Conservation (phyloP, 2,329 filamentous ascomycete species). For the Lizonia empirigonia region DNA sequence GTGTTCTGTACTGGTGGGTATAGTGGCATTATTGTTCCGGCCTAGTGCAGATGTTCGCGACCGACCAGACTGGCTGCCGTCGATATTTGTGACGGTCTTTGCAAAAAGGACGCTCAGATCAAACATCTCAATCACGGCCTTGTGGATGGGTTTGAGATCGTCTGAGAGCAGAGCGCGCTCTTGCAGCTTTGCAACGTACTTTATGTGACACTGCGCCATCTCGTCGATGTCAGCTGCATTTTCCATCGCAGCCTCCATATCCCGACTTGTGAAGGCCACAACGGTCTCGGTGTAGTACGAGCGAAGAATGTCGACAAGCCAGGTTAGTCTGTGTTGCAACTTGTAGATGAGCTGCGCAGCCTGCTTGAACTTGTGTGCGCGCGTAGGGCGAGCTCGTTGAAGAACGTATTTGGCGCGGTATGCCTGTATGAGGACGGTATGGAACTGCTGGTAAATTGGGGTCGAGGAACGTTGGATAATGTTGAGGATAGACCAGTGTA, state of each 20-base stretch:
- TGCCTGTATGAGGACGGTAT: constrained; percentile 77
- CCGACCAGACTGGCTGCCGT: not conserved
- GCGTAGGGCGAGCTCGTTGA: constrained; percentile 54
- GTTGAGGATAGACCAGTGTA: constrained; percentile 68
- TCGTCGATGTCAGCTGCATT: constrained; percentile 75
- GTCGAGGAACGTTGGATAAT: constrained; percentile 72
- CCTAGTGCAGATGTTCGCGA: constrained; percentile 7
- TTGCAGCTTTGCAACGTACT: constrained; percentile 66
- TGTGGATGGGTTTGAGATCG: constrained; percentile 71
- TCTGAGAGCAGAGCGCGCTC: constrained; percentile 72
- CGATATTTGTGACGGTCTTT: constrained; percentile 56
- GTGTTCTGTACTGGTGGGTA: constrained; percentile 27
- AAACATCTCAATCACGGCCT: constrained; percentile 75
- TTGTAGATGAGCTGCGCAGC: constrained; percentile 49
- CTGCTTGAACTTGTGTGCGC: constrained; percentile 2
- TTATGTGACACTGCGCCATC: constrained; percentile 74
- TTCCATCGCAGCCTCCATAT: constrained; percentile 63
- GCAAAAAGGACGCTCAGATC: constrained; percentile 75
- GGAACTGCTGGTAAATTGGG: constrained; percentile 71
- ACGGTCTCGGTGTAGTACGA: constrained; percentile 78
- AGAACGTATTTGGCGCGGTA: constrained; percentile 73
- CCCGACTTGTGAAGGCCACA: constrained; percentile 63
- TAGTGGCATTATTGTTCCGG: constrained; percentile 25
- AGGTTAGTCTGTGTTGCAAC: constrained; percentile 72
- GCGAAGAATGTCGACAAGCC: constrained; percentile 77